Base-by-base conservation (phyloP, 1,139 yeast species). In the Meyerozyma elateridarum region DNA sequence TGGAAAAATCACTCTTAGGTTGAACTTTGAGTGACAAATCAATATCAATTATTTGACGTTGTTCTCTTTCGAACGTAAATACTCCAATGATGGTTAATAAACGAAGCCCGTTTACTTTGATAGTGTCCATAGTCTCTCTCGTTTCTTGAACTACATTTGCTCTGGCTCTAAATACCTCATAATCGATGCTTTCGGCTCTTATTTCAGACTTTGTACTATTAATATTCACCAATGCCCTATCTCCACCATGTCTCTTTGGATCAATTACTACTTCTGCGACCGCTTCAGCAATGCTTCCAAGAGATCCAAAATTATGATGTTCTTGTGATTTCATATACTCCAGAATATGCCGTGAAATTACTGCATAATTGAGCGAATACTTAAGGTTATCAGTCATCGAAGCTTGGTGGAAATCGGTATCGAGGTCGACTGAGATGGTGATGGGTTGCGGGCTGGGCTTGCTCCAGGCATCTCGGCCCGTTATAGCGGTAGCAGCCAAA, bases 311-410 rank as follows among this genome's bases (percentile, higher is more conserved):
- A 48, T 68, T 75, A 32, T 55, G 54, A 41, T 56, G 64, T 36
- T 62, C 66, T 42, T 70, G 59, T 3, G 56, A 39, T 36, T 64
- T 73, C 49, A 80, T 72, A 44, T 56, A 70, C n/a, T 68, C 64
- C 24, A 71, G 55, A 22, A 85, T 63, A 31, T 77, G 75, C 33
- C 87, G 64, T 3, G 89, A 76, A 9, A 89, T 73, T 8, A 79
- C 89, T 1, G 95, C 96, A 56, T 89, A 89, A 56, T 88, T 89
- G 42, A 89, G 70, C 5, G 95, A 83, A 50, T 83, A 78, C 37
- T 76, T 74, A 45, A 89, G 65, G 51, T 87, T 88, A 54, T 89
- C 97, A 0, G 81, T 75, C 9, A 62, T 60, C 8, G 91, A 79
- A 6, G 95, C 89, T 37, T 70, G 64, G 21, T 73, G 67, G 46